Conservation (phyloP, 148 eudicot genomes). For the Dysphania ambrosioides region DNA sequence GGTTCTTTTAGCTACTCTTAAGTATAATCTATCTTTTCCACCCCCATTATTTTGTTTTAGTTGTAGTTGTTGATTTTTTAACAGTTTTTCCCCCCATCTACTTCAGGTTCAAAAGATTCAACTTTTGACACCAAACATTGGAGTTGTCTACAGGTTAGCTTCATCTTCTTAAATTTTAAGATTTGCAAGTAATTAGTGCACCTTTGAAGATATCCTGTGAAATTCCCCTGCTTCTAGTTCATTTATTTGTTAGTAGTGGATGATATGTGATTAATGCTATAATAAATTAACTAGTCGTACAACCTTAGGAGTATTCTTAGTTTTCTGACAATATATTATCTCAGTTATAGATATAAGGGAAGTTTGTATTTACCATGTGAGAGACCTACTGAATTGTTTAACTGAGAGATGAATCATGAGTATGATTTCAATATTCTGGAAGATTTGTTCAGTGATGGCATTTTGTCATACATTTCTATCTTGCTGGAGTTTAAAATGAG, state of each 20-base stretch:
- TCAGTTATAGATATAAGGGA: not conserved
- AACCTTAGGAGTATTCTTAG: not conserved
- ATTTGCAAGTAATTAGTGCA: no score
- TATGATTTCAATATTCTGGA: not conserved
- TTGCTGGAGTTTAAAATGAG: not conserved
- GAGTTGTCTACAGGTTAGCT: constrained; percentile 90
- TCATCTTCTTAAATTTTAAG: constrained; percentile 8
- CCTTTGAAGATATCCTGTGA: no score
- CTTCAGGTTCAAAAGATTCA: constrained; percentile 93
- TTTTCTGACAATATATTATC: not conserved
- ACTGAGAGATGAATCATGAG: not conserved
- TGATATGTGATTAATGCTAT: not conserved
- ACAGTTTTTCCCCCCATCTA: constrained; percentile 14
- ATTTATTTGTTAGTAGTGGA: not conserved
- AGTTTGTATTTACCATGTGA: not conserved
- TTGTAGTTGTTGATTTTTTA: not conserved
- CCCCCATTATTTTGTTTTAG: not conserved
- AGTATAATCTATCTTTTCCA: not conserved
- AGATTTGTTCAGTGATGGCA: not conserved
- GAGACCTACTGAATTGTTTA: not conserved
- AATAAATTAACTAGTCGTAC: not conserved
- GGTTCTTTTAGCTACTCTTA: not conserved
- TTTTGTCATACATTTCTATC: not conserved
- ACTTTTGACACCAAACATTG: constrained; percentile 90
- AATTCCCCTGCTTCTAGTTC: not conserved